Evolutionary conservation across 2,329 filamentous ascomycete species (phyloP).

Genomic region (Corynespora cassiicola): DNA sequence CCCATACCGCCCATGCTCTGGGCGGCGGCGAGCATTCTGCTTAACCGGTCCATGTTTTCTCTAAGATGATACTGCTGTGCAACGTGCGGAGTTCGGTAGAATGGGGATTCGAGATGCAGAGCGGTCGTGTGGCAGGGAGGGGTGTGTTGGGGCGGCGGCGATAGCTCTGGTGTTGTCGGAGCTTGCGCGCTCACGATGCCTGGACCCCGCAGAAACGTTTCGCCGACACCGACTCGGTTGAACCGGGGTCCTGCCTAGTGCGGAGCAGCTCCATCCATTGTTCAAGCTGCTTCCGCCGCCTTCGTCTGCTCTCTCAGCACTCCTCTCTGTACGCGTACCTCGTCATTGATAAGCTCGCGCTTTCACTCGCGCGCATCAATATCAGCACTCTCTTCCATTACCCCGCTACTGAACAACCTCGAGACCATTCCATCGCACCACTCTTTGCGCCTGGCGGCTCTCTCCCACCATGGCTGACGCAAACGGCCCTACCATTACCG

Average conservation of each 20-base stretch:
- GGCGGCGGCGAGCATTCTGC: slow-evolving; percentile 81
- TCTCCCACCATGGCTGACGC: slow-evolving; percentile 18
- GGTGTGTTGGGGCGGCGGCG: slow-evolving; percentile 4
- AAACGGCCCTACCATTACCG: slow-evolving; percentile 21
- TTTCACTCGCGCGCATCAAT: too few species aligned
- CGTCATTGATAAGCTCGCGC: too few species aligned
- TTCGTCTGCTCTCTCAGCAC: slow-evolving; percentile 3
- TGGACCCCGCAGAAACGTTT: slow-evolving; percentile 5
- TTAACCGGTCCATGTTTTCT: slow-evolving; percentile 88
- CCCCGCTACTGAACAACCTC: background rate
- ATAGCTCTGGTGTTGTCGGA: slow-evolving; percentile 12
- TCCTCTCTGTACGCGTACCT: too few species aligned
- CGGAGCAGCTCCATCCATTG: slow-evolving; percentile 17
- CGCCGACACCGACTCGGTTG: slow-evolving; percentile 9
- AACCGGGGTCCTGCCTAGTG: slow-evolving; percentile 12
- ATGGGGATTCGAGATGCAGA: too few species aligned
- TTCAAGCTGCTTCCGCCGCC: slow-evolving; percentile 11
- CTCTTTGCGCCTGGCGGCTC: slow-evolving; percentile 3
- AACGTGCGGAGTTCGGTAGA: too few species aligned
- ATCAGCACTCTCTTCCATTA: background rate
- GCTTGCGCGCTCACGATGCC: slow-evolving; percentile 17
- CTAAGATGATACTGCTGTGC: too few species aligned
- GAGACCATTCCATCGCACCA: too few species aligned
- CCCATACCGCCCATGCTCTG: slow-evolving; percentile 72
- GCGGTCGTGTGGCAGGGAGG: slow-evolving; percentile 1